Conservation (phyloP, 768 basidiomycete genomes). For the Lactarius evosmus region DNA sequence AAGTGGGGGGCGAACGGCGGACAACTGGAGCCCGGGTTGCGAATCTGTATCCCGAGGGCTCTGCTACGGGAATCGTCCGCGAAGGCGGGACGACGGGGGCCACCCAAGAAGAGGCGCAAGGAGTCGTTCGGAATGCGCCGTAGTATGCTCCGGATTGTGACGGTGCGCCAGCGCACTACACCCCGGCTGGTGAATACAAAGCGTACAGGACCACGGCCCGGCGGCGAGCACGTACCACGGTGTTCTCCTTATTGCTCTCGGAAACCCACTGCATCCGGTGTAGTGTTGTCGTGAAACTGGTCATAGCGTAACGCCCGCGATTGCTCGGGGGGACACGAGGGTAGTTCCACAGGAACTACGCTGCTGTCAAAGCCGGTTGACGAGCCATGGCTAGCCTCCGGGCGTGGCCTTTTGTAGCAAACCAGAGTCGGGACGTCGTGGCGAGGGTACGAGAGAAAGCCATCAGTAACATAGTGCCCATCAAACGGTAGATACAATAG, state of each 20-base stretch:
- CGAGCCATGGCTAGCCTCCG: neutral
- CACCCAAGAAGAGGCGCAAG: conserved; percentile 6
- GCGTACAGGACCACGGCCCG: neutral
- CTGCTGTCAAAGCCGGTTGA: neutral
- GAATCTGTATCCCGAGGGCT: conserved; percentile 19
- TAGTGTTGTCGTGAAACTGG: neutral
- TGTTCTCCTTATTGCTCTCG: neutral
- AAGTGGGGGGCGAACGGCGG: conserved; percentile 7
- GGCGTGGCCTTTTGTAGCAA: conserved; percentile 13
- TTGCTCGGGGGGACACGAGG: neutral
- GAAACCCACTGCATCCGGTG: conserved; percentile 1
- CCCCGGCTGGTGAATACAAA: neutral
- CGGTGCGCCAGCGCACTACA: conserved; percentile 2
- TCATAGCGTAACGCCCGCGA: neutral
- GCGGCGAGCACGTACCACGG: conserved; percentile 1
- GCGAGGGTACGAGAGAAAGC: neutral
- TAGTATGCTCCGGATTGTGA: conserved; percentile 1
- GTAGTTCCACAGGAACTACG: neutral
- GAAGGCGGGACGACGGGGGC: conserved; percentile 15
- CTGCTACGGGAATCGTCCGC: neutral
- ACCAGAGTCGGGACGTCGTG: neutral
- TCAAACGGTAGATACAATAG: neutral
- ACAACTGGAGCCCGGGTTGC: conserved; percentile 20
- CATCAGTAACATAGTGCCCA: neutral
- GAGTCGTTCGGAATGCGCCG: conserved; percentile 12